Evolutionary conservation across 1,139 yeast genomes (phyloP).

Genomic region (Hemisphaericaspora lyxosophila): DNA sequence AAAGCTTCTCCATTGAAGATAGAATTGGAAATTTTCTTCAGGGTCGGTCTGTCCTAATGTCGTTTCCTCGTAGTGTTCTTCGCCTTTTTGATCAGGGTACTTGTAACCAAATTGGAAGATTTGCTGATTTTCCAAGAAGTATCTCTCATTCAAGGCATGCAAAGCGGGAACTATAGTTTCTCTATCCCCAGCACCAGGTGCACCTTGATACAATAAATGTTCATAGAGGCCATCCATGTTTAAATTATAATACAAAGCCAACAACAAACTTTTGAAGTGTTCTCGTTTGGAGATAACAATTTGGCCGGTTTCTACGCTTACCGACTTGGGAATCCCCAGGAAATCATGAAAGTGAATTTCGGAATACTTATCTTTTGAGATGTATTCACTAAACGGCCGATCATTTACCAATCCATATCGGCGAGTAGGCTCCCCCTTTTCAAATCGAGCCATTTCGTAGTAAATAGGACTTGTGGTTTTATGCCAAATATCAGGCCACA

Average conservation of each 20-base stretch:
- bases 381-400: conserved; percentile 21
- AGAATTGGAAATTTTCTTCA: conserved; percentile 21
- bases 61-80: conserved; percentile 23
- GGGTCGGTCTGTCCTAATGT: conserved; percentile 39
- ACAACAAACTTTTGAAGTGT: conserved; percentile 29
- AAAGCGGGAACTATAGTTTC: conserved; percentile 43
- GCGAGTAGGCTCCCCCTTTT: conserved; percentile 29
- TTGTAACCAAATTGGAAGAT: conserved; percentile 28
- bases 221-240: conserved; percentile 30
- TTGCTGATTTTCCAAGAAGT: conserved; percentile 25
- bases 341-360: conserved; percentile 35
- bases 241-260: conserved; percentile 35
- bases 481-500: conserved; percentile 45
- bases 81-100: conserved; percentile 17
- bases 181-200: conserved; percentile 39
- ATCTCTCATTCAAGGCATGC: conserved; percentile 36
- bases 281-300: conserved; percentile 33
- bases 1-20: conserved; percentile 31
- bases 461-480: conserved; percentile 34
- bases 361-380: conserved; percentile 16
- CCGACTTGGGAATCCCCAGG: conserved; percentile 29
- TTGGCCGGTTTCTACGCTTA: conserved; percentile 37
- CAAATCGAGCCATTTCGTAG: conserved; percentile 35
- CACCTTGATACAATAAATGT: conserved; percentile 36
- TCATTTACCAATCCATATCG: conserved; percentile 34